Percentiles rank a stretch among this genome's conserved stretches.
These are phyloP conservation scores for Coemansia sp. DNA, from an alignment of 192 early-diverging fungal species.

Conservation along the genomic window DNA sequence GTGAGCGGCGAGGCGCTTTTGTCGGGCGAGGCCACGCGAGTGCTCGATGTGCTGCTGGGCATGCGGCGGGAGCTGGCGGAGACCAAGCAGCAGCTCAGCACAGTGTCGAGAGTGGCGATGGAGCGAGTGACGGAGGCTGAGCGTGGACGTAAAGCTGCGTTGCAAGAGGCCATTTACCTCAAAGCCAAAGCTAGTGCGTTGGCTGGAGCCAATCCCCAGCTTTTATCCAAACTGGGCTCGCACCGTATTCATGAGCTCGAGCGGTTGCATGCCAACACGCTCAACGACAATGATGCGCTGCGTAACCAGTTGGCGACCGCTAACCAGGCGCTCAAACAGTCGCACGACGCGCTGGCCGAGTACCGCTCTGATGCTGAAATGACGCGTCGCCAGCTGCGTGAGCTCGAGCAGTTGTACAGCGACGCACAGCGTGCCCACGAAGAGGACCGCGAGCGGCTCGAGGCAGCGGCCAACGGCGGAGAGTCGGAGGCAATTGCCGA, in stretches of 20 bases:
- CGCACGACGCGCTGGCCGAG: constrained; percentile 41
- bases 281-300: constrained; percentile 53
- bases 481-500: background rate
- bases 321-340: constrained; percentile 45
- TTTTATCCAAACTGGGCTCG: constrained; percentile 37
- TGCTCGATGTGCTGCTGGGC: constrained; percentile 34
- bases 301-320: constrained; percentile 47
- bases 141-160: constrained; percentile 48
- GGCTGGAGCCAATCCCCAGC: constrained; percentile 22
- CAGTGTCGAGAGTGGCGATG: constrained; percentile 46
- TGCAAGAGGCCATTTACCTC: constrained; percentile 58
- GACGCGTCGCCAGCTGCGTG: constrained; percentile 33
- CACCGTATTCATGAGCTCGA: constrained; percentile 51
- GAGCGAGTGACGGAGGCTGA: constrained; percentile 55
- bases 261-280: constrained; percentile 50
- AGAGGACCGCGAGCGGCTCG: constrained; percentile 11
- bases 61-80: constrained; percentile 53
- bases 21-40: background rate
- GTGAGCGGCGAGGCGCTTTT: background rate
- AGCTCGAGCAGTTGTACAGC: constrained; percentile 35
- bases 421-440: constrained; percentile 19
- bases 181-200: constrained; percentile 54
- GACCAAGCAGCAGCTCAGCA: constrained; percentile 48
- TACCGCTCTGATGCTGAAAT: constrained; percentile 36
- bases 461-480: constrained; percentile 1